Base-by-base conservation (phyloP, 139 green algal genomes). In the Chlorella vulgaris region DNA sequence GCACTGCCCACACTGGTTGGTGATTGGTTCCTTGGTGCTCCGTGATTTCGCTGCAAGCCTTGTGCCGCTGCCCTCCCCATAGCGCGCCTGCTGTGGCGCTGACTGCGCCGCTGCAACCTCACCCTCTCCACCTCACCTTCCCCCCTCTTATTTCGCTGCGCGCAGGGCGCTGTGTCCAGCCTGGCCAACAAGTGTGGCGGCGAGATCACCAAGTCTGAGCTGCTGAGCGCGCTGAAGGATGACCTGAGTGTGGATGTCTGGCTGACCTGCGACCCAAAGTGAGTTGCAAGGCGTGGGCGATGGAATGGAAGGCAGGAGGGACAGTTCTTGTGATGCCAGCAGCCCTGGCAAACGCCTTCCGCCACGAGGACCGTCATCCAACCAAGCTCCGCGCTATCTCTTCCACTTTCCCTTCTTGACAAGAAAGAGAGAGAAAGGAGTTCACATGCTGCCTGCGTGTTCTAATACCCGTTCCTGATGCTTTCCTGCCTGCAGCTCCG, bases 111-210 rank as follows among this genome's bases (percentile, higher is more conserved):
- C 13, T 58, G 47, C 47, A 58, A 24, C 47, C 15, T 8, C 22
- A 21, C 22, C 18, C 21, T 65, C 55, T 65, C 15, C 15, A 8
- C 35, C 66, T 33, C 13, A 7, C 36, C 47, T 58, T 58, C 26
- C 2, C 36, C 36, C 19, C 36, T 24, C 67, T 2, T 74, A 15
- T 5, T 33, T 4, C 26, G 68, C 68, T 38, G 68, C 21, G 10
- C 26, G 69, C 43, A 76, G 69, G 43, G 26, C 3, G 42, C 29
- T 8, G 6, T 76, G 51, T 33, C 73, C 10, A 38, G 10, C 29
- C 53, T 79, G 53, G 38, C 73, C 28, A 51, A 33, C 24, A 50
- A 79, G 53, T 79, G 73, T 35, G 73, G 51, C 73, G 73, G 35
- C 73, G 53, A 51, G 26, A 53, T 79, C 1, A 3, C 51, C 1